Percentiles rank a stretch among this genome's conserved stretches.
Evolutionary conservation across 495 filamentous ascomycete species (phyloP).

Genomic region (Talaromyces ruber): DNA sequence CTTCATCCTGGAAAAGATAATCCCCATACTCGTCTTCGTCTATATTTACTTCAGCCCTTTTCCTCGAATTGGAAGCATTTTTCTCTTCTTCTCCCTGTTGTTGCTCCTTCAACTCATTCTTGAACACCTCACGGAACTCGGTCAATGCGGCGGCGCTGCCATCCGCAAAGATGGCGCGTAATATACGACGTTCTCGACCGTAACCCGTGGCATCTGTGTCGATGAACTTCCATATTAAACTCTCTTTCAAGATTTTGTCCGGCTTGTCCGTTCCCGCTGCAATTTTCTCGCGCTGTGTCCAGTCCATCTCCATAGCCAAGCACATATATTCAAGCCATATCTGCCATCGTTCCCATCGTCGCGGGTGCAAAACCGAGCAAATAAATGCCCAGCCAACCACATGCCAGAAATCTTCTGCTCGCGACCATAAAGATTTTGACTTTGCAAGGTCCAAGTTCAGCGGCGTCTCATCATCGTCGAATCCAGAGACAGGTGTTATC

Average conservation of each 20-base stretch:
- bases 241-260: slow-evolving; percentile 28
- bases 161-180: slow-evolving; percentile 59
- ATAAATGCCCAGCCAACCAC: slow-evolving; percentile 90
- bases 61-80: slow-evolving; percentile 19
- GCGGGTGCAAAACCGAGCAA: slow-evolving; percentile 63
- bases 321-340: slow-evolving; percentile 76
- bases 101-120: slow-evolving; percentile 43
- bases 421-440: slow-evolving; percentile 58
- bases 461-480: slow-evolving; percentile 30
- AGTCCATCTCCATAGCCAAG: slow-evolving; percentile 68
- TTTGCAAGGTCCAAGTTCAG: slow-evolving; percentile 47
- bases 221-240: slow-evolving; percentile 51
- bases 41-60: slow-evolving; percentile 45
- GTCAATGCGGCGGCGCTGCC: slow-evolving; percentile 34
- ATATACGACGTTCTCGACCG: slow-evolving; percentile 41
- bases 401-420: slow-evolving; percentile 81
- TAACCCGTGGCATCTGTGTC: slow-evolving; percentile 19
- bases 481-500: slow-evolving; percentile 4
- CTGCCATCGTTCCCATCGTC: slow-evolving; percentile 76
- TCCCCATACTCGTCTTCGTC: slow-evolving; percentile 50
- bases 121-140: slow-evolving; percentile 55
- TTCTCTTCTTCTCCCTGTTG: slow-evolving; percentile 20
- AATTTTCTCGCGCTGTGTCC: slow-evolving; percentile 41
- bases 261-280: slow-evolving; percentile 15
- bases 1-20: slow-evolving; percentile 39